Conservation (phyloP, 352 stramenopile genomes). For the Globisporangium nodosum region DNA sequence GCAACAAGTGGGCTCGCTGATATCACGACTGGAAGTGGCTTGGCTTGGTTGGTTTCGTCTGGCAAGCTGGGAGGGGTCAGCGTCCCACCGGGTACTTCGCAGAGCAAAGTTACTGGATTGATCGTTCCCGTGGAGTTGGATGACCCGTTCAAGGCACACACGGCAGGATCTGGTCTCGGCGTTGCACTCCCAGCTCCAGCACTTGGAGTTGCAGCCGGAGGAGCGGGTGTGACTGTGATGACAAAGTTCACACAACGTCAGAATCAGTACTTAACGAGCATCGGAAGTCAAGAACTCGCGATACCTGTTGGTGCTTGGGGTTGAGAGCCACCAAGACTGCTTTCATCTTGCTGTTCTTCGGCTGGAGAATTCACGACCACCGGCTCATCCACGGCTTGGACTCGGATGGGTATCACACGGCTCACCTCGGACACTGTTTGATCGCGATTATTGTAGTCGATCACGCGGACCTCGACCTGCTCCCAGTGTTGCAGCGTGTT, state of each 20-base stretch:
- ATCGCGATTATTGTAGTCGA: slow-evolving; percentile 56
- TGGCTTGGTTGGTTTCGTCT: no score
- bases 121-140: not conserved
- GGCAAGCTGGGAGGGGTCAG: not conserved
- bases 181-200: not conserved
- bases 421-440: slow-evolving; percentile 34
- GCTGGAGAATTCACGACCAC: slow-evolving; percentile 5
- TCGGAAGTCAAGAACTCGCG: no score
- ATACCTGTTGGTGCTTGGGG: not conserved
- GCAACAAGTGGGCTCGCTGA: slow-evolving; percentile 14
- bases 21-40: slow-evolving; percentile 4
- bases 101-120: not conserved
- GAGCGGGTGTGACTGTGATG: not conserved
- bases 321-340: not conserved
- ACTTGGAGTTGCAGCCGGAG: not conserved
- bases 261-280: no score
- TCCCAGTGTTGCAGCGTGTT: slow-evolving; percentile 64
- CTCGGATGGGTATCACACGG: slow-evolving; percentile 32
- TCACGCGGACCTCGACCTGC: slow-evolving; percentile 43
- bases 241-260: no score
- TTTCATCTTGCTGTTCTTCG: not conserved
- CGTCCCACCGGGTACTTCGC: not conserved
- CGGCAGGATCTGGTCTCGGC: not conserved
- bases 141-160: not conserved
- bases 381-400: slow-evolving; percentile 44